Base-by-base conservation (phyloP, 2,329 filamentous ascomycete species). In the Harringtonia aguacate region DNA sequence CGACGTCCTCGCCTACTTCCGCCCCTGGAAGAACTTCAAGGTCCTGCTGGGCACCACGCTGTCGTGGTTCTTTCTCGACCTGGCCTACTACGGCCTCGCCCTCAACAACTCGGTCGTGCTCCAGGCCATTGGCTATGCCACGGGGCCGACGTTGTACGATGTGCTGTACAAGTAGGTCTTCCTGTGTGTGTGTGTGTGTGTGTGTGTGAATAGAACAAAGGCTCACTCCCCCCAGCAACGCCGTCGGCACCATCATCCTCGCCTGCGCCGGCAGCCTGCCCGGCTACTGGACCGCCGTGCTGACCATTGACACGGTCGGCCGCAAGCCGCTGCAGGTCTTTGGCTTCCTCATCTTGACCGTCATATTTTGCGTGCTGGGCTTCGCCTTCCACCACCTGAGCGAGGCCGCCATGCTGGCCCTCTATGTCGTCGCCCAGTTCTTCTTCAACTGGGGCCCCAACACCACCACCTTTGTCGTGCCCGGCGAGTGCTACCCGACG, bases 11-110 rank as follows among this genome's bases (percentile, higher is more conserved):
- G 55, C 61, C 8, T 84, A 89, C 61, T 89, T 86, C 57, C 60
- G 68, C 10, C 70, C 81, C 56, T 82, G 83, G 77, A 74, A 71
- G 55, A 79, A 89, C 53, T 70, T 77, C 39, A 84, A 80, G 61
- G 69, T 86, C 35, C 72, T 90, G 1, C 62, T 89, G 37, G 85
- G 84, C 29, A 90, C 85, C 14, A 84, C 84, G 1, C 66, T 83
- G 39, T 88, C 84, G 0, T 90, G 86, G 85, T 89, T 90, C 64
- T 81, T 89, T 53, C 67, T 90, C 41, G 85, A 89, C 56, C 58
- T 75, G 43, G 79, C 79, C 4, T 83, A 75, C 55, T 84, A 84
- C 51, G 80, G 80, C 29, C 71, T 90, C 2, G 77, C 81, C 28
- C 67, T 90, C n/a, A 90, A 89, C 56, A 86, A 81, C 56, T 71